Conservation (phyloP, 129 eudicot species). For the Glebionis coronaria region DNA sequence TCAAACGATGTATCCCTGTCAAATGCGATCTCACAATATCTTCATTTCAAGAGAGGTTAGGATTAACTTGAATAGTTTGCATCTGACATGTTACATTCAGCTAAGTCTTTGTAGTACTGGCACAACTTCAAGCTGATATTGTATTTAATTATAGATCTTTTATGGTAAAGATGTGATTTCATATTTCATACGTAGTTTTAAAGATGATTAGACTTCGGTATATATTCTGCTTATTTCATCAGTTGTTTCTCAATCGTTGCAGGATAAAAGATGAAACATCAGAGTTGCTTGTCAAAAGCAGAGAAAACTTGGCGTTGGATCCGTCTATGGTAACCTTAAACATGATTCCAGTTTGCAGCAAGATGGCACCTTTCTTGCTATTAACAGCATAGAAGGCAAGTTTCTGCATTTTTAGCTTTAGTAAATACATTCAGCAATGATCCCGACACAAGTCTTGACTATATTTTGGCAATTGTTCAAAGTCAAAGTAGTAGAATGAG, state of each 20-base stretch:
- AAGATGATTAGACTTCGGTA: not conserved
- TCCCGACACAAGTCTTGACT: not conserved
- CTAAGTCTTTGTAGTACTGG: not conserved
- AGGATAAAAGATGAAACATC: constrained; percentile 13
- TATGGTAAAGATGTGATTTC: too few species aligned
- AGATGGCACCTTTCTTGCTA: constrained; percentile 18
- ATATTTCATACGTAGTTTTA: too few species aligned
- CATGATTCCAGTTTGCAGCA: constrained; percentile 16
- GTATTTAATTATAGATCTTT: too few species aligned
- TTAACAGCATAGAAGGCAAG: constrained; percentile 16
- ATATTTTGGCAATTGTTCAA: constrained; percentile 7
- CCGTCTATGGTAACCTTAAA: constrained; percentile 3
- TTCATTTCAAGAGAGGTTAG: too few species aligned
- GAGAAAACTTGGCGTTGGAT: constrained; percentile 13
- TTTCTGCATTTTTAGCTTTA: constrained; percentile 4
- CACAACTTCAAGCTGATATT: not conserved
- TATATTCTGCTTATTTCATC: constrained; percentile 9
- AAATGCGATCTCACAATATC: too few species aligned
- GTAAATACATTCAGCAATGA: constrained; percentile 20
- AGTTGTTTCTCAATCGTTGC: not conserved
- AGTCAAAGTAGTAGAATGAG: constrained; percentile 7
- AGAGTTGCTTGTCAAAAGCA: constrained; percentile 6
- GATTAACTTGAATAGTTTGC: too few species aligned
- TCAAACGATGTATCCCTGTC: too few species aligned
- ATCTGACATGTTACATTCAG: too few species aligned